Conservation (phyloP, 345 rosid genomes). For the Balakata baccata region DNA sequence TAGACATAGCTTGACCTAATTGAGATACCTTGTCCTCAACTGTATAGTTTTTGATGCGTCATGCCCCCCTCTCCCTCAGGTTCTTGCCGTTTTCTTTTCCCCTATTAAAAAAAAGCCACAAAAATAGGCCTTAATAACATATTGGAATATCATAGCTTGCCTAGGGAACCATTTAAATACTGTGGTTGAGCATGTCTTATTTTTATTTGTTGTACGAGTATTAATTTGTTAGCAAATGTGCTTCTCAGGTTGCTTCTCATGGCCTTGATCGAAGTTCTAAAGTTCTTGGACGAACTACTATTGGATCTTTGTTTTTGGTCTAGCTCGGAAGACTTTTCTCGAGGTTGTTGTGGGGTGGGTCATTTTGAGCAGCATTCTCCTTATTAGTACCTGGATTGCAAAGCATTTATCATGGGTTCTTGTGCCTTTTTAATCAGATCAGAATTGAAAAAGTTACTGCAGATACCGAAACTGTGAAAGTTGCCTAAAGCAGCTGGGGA, state of each 20-base stretch:
- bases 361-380: background rate
- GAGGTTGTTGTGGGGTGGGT: slow-evolving; percentile 22
- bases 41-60: no score
- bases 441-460: slow-evolving; percentile 10
- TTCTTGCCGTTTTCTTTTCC: no score
- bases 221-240: background rate
- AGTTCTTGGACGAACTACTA: slow-evolving; percentile 72
- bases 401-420: background rate
- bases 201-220: background rate
- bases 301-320: slow-evolving; percentile 47
- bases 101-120: no score
- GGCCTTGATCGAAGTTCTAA: slow-evolving; percentile 77
- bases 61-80: no score
- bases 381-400: background rate
- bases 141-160: no score
- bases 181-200: background rate
- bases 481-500: slow-evolving; percentile 15
- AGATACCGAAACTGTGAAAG: slow-evolving; percentile 13
- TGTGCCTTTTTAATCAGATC: background rate
- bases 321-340: slow-evolving; percentile 30
- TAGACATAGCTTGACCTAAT: background rate
- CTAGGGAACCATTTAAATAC: background rate
- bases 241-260: slow-evolving; percentile 83
- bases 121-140: background rate
- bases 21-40: no score